Base-by-base conservation (phyloP, 192 early-diverging fungal genomes). In the Funneliformis mosseae region DNA sequence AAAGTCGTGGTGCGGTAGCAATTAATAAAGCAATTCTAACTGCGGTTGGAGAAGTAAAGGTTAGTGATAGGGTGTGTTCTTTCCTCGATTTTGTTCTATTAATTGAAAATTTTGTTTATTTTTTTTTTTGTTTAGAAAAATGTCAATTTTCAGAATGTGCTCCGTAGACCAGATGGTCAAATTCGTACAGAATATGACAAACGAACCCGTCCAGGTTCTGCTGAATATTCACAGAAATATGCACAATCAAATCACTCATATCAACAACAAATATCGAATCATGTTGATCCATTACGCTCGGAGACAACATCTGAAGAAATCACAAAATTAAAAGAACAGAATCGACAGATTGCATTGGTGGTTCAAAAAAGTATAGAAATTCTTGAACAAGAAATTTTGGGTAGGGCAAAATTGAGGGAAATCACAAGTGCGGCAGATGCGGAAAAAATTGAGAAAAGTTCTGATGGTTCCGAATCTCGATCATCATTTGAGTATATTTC, bases 1-100 rank as follows among this genome's bases (percentile, higher is more conserved):
- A 91, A 66, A 90, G 82, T 63, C 85, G 85, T 50, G 84, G 86
- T 80, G 85, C 88, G 6, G 78, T 84, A 0, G 87, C 84, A 11
- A n/a, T 91, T 10, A 91, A 91, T 76, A 88, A 88, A 62, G 87
- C 90, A 12, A 84, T 91, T 75, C 78, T 67, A 83, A 84, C 69
- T 82, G 63, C 55, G 8, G 63, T 84, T 78, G 84, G 82, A 11
- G 81, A 81, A 61, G 84, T 85, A 4, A 85, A 88, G 82, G 85
- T 86, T 77, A 62, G 62, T 74, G 18, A n/a, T 33, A 16, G 8
- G 8, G 11, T n/a, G 23, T 4, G 9, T n/a, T 7, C 9, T 39
- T 4, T 23, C 4, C 4, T 16, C 42, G 21, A 67, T 10, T 14
- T 43, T 9, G 33, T 33, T n/a, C 33, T 5, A 28, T 75, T 61